Conservation (phyloP, 2,329 filamentous ascomycete species). For the Fusarium clavum region DNA sequence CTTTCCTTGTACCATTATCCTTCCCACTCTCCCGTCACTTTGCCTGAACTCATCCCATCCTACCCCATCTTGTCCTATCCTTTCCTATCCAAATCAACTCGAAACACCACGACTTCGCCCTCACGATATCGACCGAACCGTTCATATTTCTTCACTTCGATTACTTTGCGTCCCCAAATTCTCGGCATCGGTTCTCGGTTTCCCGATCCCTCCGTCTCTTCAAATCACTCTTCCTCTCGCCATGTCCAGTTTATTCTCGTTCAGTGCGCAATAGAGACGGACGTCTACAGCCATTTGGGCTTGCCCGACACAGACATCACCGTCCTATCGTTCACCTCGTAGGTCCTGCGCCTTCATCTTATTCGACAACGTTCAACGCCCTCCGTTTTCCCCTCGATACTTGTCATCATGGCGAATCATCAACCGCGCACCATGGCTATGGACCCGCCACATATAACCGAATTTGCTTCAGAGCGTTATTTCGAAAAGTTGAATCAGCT, state of each 20-base stretch:
- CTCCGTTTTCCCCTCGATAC: conserved; percentile 37
- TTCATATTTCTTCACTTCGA: conserved; percentile 9
- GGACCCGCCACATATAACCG: conserved; percentile 72
- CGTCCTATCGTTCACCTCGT: conserved; percentile 24
- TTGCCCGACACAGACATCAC: conserved; percentile 44
- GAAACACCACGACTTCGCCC: conserved; percentile 43
- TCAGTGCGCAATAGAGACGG: conserved; percentile 52
- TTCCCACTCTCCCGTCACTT: conserved; percentile 42
- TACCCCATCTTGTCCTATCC: conserved; percentile 22
- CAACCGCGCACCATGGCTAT: conserved; percentile 56
- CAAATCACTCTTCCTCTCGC: conserved; percentile 31
- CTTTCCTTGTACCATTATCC: conserved; percentile 42
- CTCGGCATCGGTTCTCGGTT: conserved; percentile 15
- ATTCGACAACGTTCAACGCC: conserved; percentile 15
- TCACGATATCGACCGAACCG: conserved; percentile 40
- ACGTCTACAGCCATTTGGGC: conserved; percentile 46
- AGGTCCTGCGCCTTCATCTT: conserved; percentile 8
- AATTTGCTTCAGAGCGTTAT: conserved; percentile 74
- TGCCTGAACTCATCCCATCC: conserved; percentile 37
- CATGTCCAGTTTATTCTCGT: conserved; percentile 48
- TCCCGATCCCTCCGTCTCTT: conserved; percentile 32
- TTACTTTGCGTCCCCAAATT: conserved; percentile 15
- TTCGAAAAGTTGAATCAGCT: conserved; percentile 70
- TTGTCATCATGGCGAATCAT: conserved; percentile 50
- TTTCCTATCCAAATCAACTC: conserved; percentile 33